Base-by-base conservation (phyloP, 495 filamentous ascomycete species). In the Xylaria scruposa region DNA sequence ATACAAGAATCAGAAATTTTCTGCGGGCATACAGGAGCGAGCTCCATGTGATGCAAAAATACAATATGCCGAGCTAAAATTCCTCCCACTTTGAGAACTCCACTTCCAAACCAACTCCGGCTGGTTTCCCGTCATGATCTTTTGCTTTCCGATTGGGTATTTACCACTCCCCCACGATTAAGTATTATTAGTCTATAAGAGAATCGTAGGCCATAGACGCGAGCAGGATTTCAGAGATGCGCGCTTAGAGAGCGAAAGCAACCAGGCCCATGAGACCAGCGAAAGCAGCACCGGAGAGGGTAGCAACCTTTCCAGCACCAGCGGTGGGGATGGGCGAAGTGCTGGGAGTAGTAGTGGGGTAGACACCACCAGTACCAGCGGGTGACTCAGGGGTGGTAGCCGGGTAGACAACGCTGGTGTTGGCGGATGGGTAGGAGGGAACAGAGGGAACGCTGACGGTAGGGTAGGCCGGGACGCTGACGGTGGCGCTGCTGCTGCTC, bases 251-350 rank as follows among this genome's bases (percentile, higher is more conserved):
- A 78, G 92, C 77, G 83, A 89, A 88, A 78, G 91, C 93, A 77
- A 88, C 91, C 75, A 90, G 79, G 83, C 90, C 93, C 83, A 94
- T 88, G 77, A 94, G 83, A 83, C 88, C 91, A 75, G 90, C 92
- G 72, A 94, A 89, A 81, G 85, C 90, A 75, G 87, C 91, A 76
- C 90, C 91, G 69, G 90, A 90, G 75, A 91, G 81, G 78, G 88
- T 90, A 73, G 90, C 87, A 80, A 85, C 89, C 78, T 87, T 88
- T 83, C 87, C 91, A 72, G 89, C 88, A 76, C 88, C 88, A 75
- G 89, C 86, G 73, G 88, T 84, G 80, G 86, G 83, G 77, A 87
- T 83, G 76, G 76, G 36, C 38, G 78, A 67, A 73, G 80, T 74
- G 75, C 80, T 64, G 66, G 79, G 73, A 74, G 76, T 79, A 73